Conservation (phyloP, 2,329 filamentous ascomycete genomes). For the Dactylellina sp. region DNA sequence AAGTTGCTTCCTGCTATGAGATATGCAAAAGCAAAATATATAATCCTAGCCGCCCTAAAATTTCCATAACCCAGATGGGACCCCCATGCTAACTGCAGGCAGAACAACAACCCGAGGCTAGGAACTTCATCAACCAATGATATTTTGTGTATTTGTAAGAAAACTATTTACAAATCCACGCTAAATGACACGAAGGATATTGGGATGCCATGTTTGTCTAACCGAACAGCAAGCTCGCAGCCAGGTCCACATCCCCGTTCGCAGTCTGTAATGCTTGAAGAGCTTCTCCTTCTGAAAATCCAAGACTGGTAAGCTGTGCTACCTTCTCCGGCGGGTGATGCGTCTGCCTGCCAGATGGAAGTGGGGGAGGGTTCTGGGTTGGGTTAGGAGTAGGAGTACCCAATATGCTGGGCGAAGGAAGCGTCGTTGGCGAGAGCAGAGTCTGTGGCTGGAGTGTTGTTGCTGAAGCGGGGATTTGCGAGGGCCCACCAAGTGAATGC, state of each 20-base stretch:
- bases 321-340: conserved; percentile 73
- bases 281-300: conserved; percentile 80
- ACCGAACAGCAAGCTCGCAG: conserved; percentile 80
- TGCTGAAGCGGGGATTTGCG: conserved; percentile 60
- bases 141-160: conserved; percentile 44
- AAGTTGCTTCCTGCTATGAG: no score
- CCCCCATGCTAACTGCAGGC: conserved; percentile 9
- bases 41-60: background rate
- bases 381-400: no score
- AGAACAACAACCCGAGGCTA: conserved; percentile 19
- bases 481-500: conserved; percentile 36
- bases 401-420: conserved; percentile 25
- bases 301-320: conserved; percentile 79
- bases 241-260: conserved; percentile 85
- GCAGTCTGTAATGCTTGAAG: conserved; percentile 84
- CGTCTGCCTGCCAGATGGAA: conserved; percentile 58
- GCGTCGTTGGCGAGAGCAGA: conserved; percentile 46
- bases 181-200: conserved; percentile 13
- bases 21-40: conserved; percentile 18
- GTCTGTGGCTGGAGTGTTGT: conserved; percentile 36
- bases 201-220: conserved; percentile 6
- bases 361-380: conserved; percentile 57
- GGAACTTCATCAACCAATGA: conserved; percentile 29
- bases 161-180: conserved; percentile 23
- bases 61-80: background rate